Evolutionary conservation across 768 basidiomycete genomes (phyloP).

Genomic region (Candolleomyces eurysporus): DNA sequence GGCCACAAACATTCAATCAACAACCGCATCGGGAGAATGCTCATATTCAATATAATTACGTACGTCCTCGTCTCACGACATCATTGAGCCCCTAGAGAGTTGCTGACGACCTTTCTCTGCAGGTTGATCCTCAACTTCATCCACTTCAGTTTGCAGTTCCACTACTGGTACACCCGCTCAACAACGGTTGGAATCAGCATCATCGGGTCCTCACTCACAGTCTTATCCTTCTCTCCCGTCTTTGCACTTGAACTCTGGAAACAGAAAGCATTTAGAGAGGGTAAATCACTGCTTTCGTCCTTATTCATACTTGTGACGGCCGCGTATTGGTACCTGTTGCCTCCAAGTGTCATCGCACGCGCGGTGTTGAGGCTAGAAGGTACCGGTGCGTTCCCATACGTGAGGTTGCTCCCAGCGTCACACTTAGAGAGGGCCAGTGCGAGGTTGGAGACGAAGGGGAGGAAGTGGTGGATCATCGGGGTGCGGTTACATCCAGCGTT

Average conservation of each 20-base stretch:
- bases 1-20: neutral
- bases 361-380: constrained; percentile 22
- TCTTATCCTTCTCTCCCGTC: constrained; percentile 1
- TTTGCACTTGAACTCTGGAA: neutral
- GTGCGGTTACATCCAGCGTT: too few species aligned
- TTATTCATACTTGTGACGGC: neutral
- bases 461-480: neutral
- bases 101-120: neutral
- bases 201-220: constrained; percentile 20
- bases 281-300: neutral
- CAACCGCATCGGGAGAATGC: neutral
- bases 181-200: constrained; percentile 32
- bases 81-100: neutral
- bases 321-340: constrained; percentile 1
- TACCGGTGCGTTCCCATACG: constrained; percentile 17
- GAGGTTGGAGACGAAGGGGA: constrained; percentile 11
- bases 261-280: neutral
- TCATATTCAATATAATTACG: neutral
- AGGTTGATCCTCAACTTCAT: constrained; percentile 14
- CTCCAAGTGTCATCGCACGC: constrained; percentile 25
- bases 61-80: neutral
- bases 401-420: constrained; percentile 12
- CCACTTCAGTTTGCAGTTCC: constrained; percentile 14
- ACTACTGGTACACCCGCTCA: constrained; percentile 34
- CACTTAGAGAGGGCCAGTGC: constrained; percentile 30